Evolutionary conservation across 306 rosid species (phyloP).

Genomic region (Hippophae tibetana): DNA sequence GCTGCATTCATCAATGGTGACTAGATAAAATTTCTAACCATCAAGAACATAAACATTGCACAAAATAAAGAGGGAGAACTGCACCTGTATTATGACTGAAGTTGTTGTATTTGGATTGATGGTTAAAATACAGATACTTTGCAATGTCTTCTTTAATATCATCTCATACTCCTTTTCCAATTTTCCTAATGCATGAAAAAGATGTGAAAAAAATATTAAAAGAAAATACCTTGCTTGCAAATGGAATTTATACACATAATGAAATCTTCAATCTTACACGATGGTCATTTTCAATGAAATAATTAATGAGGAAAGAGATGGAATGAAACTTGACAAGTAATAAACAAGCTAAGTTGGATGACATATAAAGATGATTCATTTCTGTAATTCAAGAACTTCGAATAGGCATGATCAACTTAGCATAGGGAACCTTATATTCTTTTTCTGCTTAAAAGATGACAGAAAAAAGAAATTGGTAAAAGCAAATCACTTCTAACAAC

Average conservation of each 20-base stretch:
- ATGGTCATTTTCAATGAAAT: not conserved
- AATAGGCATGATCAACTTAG: too few relatives aligned
- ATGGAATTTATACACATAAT: not conserved
- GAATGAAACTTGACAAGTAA: not conserved
- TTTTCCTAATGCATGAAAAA: slow-evolving; percentile 36
- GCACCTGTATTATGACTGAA: slow-evolving; percentile 61
- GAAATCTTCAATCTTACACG: not conserved
- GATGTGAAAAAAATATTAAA: not conserved
- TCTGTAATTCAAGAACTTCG: too few relatives aligned
- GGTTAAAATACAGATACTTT: slow-evolving; percentile 62
- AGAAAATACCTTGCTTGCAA: not conserved
- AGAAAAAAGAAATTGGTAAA: too few relatives aligned
- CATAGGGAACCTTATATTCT: too few relatives aligned
- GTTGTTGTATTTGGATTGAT: slow-evolving; percentile 75
- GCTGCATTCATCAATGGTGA: too few relatives aligned
- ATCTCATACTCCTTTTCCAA: slow-evolving; percentile 75
- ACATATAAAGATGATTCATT: too few relatives aligned
- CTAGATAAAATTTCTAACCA: not conserved
- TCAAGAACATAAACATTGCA: not conserved
- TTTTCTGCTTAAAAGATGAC: too few relatives aligned
- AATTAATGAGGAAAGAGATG: not conserved
- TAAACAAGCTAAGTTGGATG: too few relatives aligned
- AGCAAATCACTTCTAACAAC: too few relatives aligned
- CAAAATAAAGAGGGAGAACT: not conserved
- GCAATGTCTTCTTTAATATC: slow-evolving; percentile 68